A percentile compares a stretch with the other conserved stretches of the same genome.
These are phyloP conservation scores for Isabelozyma rhagii DNA, from an alignment of 805 yeast species.

Conservation along the genomic window DNA sequence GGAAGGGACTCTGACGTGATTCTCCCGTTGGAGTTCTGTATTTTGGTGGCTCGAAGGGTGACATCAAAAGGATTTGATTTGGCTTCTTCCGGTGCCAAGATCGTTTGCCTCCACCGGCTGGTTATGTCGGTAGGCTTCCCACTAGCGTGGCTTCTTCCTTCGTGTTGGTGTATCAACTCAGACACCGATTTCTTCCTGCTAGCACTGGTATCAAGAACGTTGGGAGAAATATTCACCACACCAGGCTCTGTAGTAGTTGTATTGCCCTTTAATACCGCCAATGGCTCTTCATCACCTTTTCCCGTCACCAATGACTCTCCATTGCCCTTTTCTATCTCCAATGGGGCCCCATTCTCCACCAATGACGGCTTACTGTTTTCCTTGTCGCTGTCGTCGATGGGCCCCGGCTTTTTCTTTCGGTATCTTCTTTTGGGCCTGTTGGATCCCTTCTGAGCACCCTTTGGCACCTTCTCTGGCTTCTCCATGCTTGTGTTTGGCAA, in stretches of 20 bases:
- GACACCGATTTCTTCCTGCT: conserved; percentile 6
- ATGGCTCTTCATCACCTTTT: too few species aligned
- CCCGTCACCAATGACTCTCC: too few species aligned
- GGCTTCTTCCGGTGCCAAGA: neutral
- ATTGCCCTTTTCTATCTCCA: too few species aligned
- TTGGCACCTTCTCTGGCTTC: too few species aligned
- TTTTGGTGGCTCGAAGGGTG: conserved; percentile 21
- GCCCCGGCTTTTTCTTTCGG: neutral
- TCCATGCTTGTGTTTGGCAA: too few species aligned
- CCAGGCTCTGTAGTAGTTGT: too few species aligned
- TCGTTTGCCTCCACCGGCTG: neutral
- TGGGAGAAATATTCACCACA: neutral
- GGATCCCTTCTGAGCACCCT: too few species aligned
- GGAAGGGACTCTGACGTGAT: conserved; percentile 23
- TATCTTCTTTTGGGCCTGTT: neutral
- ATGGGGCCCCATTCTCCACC: too few species aligned
- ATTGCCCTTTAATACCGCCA: too few species aligned
- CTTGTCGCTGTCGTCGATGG: neutral
- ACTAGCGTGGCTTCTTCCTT: neutral
- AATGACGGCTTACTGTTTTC: neutral
- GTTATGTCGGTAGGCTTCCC: neutral
- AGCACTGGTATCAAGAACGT: neutral
- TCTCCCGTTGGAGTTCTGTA: conserved; percentile 5
- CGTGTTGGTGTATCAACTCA: conserved; percentile 4
- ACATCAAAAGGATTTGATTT: conserved; percentile 18